These are phyloP conservation scores for Vigna mungo DNA, from an alignment of 306 rosid genomes.

Conservation along the genomic window DNA sequence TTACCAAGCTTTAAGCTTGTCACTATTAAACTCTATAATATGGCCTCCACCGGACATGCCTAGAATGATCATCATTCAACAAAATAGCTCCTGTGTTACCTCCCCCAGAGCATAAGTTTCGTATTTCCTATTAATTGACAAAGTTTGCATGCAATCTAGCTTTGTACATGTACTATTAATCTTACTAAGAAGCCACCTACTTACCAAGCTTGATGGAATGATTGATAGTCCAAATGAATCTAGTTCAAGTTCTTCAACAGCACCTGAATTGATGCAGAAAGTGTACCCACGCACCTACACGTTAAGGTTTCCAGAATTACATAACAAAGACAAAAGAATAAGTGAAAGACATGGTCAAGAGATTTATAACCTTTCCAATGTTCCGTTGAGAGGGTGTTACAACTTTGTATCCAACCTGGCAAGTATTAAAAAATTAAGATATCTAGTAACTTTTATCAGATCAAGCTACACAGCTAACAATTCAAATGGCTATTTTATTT, in stretches of 20 bases:
- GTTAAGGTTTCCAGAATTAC: conserved; percentile 38
- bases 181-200: conserved; percentile 43
- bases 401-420: conserved; percentile 93
- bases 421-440: conserved; percentile 49
- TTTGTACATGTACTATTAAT: conserved; percentile 11
- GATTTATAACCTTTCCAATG: conserved; percentile 76
- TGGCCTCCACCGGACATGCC: background rate
- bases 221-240: conserved; percentile 92
- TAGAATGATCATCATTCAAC: background rate
- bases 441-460: background rate
- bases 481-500: conserved; percentile 18
- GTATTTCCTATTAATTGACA: conserved; percentile 10
- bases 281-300: conserved; percentile 86
- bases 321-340: conserved; percentile 14
- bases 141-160: conserved; percentile 30
- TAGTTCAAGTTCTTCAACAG: conserved; percentile 83
- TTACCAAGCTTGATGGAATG: conserved; percentile 90
- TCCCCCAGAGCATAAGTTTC: background rate
- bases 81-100: background rate
- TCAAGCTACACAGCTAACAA: background rate
- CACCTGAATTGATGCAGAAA: conserved; percentile 88
- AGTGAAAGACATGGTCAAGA: background rate
- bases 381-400: conserved; percentile 80
- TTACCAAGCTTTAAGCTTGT: background rate
- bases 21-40: background rate